A percentile compares a stretch with the other conserved stretches of the same genome.
phyloP scores from a whole-genome alignment of 768 basidiomycete genomes.

The Tubosaeta sp. region DNA sequence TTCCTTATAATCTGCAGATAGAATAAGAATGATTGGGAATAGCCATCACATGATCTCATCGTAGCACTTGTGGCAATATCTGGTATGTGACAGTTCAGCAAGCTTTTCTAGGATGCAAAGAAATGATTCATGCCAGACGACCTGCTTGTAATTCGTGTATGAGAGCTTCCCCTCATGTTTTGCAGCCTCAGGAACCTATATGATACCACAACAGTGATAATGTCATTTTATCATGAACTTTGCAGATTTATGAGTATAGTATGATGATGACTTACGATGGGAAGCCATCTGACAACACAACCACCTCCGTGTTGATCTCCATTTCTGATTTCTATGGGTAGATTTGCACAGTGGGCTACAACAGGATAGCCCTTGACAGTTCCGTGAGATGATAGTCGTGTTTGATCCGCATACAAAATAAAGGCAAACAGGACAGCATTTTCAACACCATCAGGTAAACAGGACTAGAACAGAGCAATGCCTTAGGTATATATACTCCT shows the following conservation, averaged over 20 bases:
- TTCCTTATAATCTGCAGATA: conserved; percentile 43
- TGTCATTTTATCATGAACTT: too few relatives aligned
- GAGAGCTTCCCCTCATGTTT: conserved; percentile 22
- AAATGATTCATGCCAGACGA: conserved; percentile 36
- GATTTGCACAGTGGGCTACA: background rate
- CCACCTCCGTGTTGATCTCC: background rate
- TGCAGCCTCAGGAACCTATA: conserved; percentile 32
- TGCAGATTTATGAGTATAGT: too few relatives aligned
- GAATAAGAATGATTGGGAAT: conserved; percentile 34
- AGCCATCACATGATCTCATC: conserved; percentile 19
- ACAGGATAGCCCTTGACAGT: background rate
- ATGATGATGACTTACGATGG: conserved; percentile 17
- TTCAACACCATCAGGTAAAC: too few relatives aligned
- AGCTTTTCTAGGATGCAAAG: conserved; percentile 26
- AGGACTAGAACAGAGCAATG: too few relatives aligned
- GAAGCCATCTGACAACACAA: conserved; percentile 6
- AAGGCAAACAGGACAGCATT: background rate
- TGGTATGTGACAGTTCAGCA: conserved; percentile 18
- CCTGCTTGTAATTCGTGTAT: conserved; percentile 29
- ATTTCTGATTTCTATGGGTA: background rate
- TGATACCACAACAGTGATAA: too few relatives aligned
- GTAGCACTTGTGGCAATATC: conserved; percentile 23
- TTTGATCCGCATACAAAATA: background rate
- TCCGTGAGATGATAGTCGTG: background rate
- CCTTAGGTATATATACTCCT: too few relatives aligned